Evolutionary conservation across 495 filamentous ascomycete genomes (phyloP).

Genomic region (Thermothielavioides terrestris): DNA sequence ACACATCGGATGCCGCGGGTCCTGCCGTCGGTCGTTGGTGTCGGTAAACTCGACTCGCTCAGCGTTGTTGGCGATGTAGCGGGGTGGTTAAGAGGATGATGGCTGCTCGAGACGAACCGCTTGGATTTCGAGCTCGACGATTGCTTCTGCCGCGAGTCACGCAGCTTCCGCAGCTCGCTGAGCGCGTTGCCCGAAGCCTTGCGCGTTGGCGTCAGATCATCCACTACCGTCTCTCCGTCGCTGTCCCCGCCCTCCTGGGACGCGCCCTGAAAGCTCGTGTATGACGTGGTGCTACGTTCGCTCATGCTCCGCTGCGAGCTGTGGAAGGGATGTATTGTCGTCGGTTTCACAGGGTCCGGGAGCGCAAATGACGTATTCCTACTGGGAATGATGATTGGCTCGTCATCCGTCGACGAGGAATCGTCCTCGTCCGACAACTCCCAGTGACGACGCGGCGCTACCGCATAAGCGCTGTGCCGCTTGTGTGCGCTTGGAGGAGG

Average conservation of each 20-base stretch:
- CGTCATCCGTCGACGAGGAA: conserved; percentile 54
- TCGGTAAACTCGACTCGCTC: conserved; percentile 58
- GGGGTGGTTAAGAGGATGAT: conserved; percentile 14
- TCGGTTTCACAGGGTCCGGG: conserved; percentile 42
- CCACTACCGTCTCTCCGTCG: conserved; percentile 50
- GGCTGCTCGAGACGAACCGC: conserved; percentile 8
- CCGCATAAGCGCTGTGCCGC: conserved; percentile 23
- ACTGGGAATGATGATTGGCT: conserved; percentile 57
- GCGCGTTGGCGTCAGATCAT: conserved; percentile 26
- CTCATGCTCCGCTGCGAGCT: conserved; percentile 42
- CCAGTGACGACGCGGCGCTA: conserved; percentile 23
- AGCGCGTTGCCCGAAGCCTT: conserved; percentile 36
- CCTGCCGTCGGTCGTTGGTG: conserved; percentile 53
- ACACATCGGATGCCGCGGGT: conserved; percentile 60
- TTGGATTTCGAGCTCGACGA: conserved; percentile 28
- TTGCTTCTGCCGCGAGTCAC: conserved; percentile 54
- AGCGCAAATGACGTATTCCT: conserved; percentile 53
- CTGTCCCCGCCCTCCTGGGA: conserved; percentile 37
- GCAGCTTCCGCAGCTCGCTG: conserved; percentile 63
- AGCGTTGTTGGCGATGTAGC: conserved; percentile 55
- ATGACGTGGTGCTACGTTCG: conserved; percentile 35
- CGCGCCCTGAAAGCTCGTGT: conserved; percentile 25
- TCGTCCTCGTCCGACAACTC: conserved; percentile 38
- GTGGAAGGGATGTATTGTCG: conserved; percentile 45
- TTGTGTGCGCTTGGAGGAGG: conserved; percentile 22